Evolutionary conservation across 2,329 filamentous ascomycete genomes (phyloP).

Genomic region (Pseudohalonectria lignicola): DNA sequence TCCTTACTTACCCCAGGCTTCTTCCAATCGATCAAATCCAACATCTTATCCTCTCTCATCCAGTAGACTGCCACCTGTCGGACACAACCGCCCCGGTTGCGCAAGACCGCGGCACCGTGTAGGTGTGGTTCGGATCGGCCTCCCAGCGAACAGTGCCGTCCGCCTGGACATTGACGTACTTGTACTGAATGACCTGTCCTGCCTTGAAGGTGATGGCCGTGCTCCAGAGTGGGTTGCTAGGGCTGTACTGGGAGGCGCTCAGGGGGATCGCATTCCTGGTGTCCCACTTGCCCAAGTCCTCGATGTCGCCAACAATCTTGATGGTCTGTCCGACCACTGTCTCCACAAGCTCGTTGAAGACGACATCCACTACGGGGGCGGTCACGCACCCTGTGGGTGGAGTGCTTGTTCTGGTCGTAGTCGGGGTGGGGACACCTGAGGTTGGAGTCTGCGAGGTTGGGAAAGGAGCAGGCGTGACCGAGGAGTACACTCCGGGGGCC

Average conservation of each 20-base stretch:
- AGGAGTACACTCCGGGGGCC: conserved; percentile 37
- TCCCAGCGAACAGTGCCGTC: conserved; percentile 54
- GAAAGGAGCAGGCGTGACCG: conserved; percentile 34
- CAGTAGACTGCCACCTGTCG: conserved; percentile 20
- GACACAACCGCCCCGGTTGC: conserved; percentile 12
- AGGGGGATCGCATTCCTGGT: conserved; percentile 41
- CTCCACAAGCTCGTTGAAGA: conserved; percentile 46
- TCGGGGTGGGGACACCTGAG: conserved; percentile 15
- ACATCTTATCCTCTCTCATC: not conserved
- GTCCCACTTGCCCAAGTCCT: conserved; percentile 53
- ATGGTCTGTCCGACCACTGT: conserved; percentile 54
- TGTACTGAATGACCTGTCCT: conserved; percentile 51
- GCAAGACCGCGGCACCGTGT: conserved; percentile 14
- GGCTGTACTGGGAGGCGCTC: conserved; percentile 46
- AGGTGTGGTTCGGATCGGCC: conserved; percentile 39
- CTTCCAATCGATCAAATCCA: not conserved
- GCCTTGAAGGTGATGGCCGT: conserved; percentile 41
- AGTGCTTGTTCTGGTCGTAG: conserved; percentile 13
- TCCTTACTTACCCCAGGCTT: no score
- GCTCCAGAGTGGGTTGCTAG: conserved; percentile 50
- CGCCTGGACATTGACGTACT: conserved; percentile 51
- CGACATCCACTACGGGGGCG: conserved; percentile 25
- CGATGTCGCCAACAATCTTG: conserved; percentile 50
- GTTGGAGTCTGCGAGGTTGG: conserved; percentile 35
- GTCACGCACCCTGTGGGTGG: conserved; percentile 7